These are phyloP conservation scores for Mortierella claussenii DNA, from an alignment of 192 early-diverging fungal genomes.

Conservation along the genomic window DNA sequence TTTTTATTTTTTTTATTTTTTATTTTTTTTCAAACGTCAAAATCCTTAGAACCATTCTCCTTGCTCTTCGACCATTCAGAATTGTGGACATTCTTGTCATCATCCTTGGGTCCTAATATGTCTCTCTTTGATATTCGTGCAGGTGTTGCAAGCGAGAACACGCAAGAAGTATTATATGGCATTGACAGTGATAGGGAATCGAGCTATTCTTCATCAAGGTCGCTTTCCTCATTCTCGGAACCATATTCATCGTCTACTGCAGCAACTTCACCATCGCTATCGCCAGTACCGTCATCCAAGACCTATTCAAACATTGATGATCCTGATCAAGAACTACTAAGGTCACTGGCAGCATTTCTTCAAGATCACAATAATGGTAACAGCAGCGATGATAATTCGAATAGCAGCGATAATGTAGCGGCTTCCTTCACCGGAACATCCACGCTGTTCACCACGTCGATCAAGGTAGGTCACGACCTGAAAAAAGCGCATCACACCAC, in stretches of 20 bases:
- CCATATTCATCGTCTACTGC: not conserved
- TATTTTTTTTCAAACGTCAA: not conserved
- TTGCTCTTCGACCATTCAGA: slow-evolving; percentile 18
- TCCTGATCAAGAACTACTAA: slow-evolving; percentile 18
- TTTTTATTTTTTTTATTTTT: not conserved
- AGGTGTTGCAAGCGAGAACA: too few species aligned
- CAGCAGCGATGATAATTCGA: not conserved
- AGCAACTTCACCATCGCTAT: not conserved
- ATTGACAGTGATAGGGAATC: not conserved
- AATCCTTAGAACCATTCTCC: slow-evolving; percentile 15
- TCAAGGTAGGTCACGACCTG: too few species aligned
- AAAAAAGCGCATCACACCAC: too few species aligned
- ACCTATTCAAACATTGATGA: not conserved
- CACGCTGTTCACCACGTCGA: not conserved
- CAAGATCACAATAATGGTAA: too few species aligned
- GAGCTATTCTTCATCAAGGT: not conserved
- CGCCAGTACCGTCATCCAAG: not conserved
- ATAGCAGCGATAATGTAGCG: not conserved
- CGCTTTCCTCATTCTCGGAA: not conserved
- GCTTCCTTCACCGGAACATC: not conserved
- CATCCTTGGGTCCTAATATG: slow-evolving; percentile 1
- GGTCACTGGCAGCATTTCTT: slow-evolving; percentile 11
- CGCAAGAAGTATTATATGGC: not conserved
- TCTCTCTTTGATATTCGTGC: not conserved
- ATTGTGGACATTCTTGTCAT: slow-evolving; percentile 25